phyloP scores from a whole-genome alignment of 139 green algal species.

The Haematococcus lacustris region DNA sequence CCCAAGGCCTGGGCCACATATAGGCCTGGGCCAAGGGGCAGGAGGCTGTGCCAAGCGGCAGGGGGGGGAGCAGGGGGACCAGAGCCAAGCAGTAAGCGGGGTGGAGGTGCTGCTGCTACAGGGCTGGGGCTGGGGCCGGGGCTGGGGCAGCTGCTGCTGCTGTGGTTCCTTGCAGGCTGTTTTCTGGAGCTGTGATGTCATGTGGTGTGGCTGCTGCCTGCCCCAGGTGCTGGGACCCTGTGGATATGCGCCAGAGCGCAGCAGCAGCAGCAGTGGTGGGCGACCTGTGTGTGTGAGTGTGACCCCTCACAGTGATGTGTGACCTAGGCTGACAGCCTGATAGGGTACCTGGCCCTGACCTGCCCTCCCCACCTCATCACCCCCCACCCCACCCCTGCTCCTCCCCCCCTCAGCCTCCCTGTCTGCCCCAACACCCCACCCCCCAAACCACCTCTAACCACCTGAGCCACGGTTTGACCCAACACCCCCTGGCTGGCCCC shows the following conservation, averaged over 20 bases:
- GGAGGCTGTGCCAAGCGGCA: too few species aligned
- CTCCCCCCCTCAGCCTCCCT: too few species aligned
- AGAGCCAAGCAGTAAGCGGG: neutral
- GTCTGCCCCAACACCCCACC: neutral
- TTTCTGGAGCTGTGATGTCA: neutral
- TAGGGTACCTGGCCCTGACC: neutral
- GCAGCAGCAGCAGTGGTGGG: constrained; percentile 41
- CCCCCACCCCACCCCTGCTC: too few species aligned
- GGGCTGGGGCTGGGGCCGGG: neutral
- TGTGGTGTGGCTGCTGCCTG: neutral
- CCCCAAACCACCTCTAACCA: neutral
- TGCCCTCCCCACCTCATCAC: neutral
- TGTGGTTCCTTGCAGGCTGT: neutral
- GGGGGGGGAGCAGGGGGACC: too few species aligned
- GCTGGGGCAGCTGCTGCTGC: neutral
- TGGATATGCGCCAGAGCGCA: constrained; percentile 36
- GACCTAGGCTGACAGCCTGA: neutral
- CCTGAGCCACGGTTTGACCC: neutral
- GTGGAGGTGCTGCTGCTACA: neutral
- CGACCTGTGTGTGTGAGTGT: constrained; percentile 51
- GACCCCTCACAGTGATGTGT: neutral
- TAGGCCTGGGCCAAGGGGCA: too few species aligned
- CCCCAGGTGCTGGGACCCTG: constrained; percentile 63
- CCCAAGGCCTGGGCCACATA: too few species aligned
- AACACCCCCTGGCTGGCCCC: too few species aligned